A percentile compares a stretch with the other conserved stretches of the same genome.
Conservation (phyloP, 1,284 basidiomycete species). For the Moesziomyces antarcticus region DNA sequence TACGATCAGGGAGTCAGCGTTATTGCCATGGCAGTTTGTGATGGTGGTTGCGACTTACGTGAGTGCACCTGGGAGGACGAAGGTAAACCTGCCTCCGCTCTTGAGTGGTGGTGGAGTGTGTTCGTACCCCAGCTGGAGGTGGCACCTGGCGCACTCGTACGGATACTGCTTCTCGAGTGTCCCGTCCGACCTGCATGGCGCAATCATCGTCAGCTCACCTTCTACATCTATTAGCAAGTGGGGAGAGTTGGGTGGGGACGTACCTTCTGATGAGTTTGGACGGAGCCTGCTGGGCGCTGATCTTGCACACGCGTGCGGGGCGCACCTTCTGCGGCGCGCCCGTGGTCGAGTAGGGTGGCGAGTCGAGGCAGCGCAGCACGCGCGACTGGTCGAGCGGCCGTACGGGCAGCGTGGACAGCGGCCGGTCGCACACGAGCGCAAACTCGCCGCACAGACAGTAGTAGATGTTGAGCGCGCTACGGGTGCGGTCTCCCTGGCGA, state of each 20-base stretch:
- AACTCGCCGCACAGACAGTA: slow-evolving; percentile 67
- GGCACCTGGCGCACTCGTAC: slow-evolving; percentile 57
- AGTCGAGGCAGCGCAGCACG: slow-evolving; percentile 55
- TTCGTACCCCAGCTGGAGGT: slow-evolving; percentile 61
- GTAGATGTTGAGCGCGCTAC: slow-evolving; percentile 42
- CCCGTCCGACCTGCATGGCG: slow-evolving; percentile 35
- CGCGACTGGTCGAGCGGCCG: slow-evolving; percentile 57
- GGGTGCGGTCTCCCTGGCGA: neutral
- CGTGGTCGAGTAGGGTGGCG: slow-evolving; percentile 32
- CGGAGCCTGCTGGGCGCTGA: slow-evolving; percentile 52
- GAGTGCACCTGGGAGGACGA: slow-evolving; percentile 56
- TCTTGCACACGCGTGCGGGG: slow-evolving; percentile 54
- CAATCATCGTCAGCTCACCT: too few species aligned
- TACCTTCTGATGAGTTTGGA: slow-evolving; percentile 43
- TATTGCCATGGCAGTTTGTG: neutral
- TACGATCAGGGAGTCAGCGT: neutral
- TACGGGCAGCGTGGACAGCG: slow-evolving; percentile 35
- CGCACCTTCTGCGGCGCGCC: slow-evolving; percentile 28
- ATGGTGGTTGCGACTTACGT: slow-evolving; percentile 38
- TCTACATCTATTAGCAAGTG: neutral
- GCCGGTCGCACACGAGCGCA: slow-evolving; percentile 53
- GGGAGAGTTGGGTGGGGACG: neutral
- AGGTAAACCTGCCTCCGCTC: slow-evolving; percentile 61
- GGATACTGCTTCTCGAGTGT: slow-evolving; percentile 57
- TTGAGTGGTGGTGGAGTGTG: slow-evolving; percentile 63